Evolutionary conservation across 208 protist genomes (phyloP), one percentile per base, ranked within the genome.

Genomic region (Endotrypanum monterogeii): DNA sequence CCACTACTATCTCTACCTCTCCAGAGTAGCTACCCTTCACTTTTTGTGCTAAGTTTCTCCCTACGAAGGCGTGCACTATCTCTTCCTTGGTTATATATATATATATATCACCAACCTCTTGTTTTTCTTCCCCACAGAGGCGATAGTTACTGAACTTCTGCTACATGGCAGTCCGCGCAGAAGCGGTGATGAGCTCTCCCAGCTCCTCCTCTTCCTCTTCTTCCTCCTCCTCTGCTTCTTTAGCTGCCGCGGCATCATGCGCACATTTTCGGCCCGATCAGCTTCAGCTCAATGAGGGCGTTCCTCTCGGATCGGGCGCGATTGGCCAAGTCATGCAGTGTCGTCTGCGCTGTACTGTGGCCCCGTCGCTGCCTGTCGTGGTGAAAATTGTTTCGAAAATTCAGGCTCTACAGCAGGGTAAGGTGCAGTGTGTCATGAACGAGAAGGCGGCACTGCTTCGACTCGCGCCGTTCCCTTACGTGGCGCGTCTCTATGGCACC

Each of bases 321-420:
- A 87, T 98, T 50, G 90, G 89, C 39, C 83, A 94, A 2, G 92
- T 98, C n/a, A 62, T 93, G 16, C 78, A 79, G 46, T 88, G 83
- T 23, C 83, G 37, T 32, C 83, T 95, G n/a, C 67, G 57, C 48
- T 56, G 52, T 60, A 18, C 79, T 23, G 55, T 58, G 12, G 23
- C 72, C 44, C 68, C 76, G 7, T 66, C 70, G 14, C 52, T 92
- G 5, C 79, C 84, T 5, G 83, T 96, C 28, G 95, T 89, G 23
- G 85, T 98, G 65, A 98, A 98, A 76, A 82, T 96, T 32, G 63
- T 97, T 9, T 95, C 90, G 9, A 98, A 98, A 79, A 41, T 94
- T 30, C 91, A 95, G 73, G 75, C 96, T 51, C 74, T 98, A 61
- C 92, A 98, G 56, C 90, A 95, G 52, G 79, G 87, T 30, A 96